Evolutionary conservation across 192 early-diverging fungal genomes (phyloP), one percentile per base, ranked within the genome.

Genomic region (Entophlyctis luteolus): DNA sequence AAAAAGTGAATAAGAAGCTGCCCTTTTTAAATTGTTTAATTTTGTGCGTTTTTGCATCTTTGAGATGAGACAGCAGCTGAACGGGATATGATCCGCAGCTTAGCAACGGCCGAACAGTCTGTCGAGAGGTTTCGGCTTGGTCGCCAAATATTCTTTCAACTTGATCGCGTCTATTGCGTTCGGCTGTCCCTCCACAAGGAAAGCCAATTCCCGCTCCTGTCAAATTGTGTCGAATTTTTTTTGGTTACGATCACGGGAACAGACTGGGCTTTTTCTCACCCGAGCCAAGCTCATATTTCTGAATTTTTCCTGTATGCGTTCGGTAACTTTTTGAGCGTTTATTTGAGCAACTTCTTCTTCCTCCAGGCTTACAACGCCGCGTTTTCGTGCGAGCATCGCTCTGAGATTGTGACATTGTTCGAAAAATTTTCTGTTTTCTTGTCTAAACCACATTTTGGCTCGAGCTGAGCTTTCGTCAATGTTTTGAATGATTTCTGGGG

Each of bases 81-180:
- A 46, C 45, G 45, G 16, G 45, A 16, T 46, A 16, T 46, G 16
- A 46, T n/a, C 16, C 45, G 16, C 16, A n/a, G 16, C 22, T 20
- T 16, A 46, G 45, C 22, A 20, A n/a, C 16, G 16, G 45, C 16
- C 16, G 22, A 46, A n/a, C 16, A 46, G 16, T 23, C n/a, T 22
- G 27, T 22, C 12, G 27, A 12, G 27, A 18, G 60, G 58, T 16
- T 14, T 49, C 48, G 67, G 49, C 23, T 68, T 55, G 10, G 67
- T 62, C 16, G 55, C 62, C 20, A 82, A 46, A 62, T 77, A 72
- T 52, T 84, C 79, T 50, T 84, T 84, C n/a, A 84, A 70, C 34
- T 73, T 54, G 38, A 84, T 84, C 25, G 82, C 82, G 62, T 84
- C 82, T 54, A 84, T 81, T 14, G 82, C 42, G 49, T 75, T 84